Evolutionary conservation across 768 basidiomycete species (phyloP).

Genomic region (Mycena haematopus): DNA sequence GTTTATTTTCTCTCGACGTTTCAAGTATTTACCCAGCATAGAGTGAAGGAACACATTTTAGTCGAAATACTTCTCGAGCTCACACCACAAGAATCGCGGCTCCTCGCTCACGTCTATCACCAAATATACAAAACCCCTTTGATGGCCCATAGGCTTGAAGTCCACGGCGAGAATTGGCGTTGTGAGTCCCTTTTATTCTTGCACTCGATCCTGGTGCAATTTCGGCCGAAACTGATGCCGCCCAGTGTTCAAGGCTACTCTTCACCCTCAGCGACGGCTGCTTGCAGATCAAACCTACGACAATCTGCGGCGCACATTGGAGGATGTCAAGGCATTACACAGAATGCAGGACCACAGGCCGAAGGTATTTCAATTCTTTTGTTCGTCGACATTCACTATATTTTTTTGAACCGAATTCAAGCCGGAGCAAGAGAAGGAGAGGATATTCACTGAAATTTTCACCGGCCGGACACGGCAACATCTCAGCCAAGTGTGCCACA

Average conservation of each 20-base stretch:
- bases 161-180: background rate
- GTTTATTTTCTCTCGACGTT: background rate
- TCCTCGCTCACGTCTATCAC: background rate
- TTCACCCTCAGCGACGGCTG: background rate
- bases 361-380: background rate
- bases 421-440: background rate
- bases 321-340: background rate
- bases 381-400: too few relatives aligned
- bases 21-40: background rate
- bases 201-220: too few relatives aligned
- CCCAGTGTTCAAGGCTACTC: background rate
- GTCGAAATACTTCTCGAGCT: background rate
- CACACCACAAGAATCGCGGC: background rate
- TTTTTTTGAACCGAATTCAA: too few relatives aligned
- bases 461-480: background rate
- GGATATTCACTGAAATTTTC: background rate
- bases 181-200: background rate
- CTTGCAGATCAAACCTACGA: background rate
- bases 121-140: background rate
- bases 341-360: background rate
- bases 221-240: background rate
- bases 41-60: background rate
- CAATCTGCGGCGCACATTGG: background rate
- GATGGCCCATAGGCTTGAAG: background rate
- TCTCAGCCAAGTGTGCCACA: background rate